A percentile compares a stretch with the other conserved stretches of the same genome.
Evolutionary conservation across 768 basidiomycete genomes (phyloP).

Genomic region (Lactifluus echinatus): DNA sequence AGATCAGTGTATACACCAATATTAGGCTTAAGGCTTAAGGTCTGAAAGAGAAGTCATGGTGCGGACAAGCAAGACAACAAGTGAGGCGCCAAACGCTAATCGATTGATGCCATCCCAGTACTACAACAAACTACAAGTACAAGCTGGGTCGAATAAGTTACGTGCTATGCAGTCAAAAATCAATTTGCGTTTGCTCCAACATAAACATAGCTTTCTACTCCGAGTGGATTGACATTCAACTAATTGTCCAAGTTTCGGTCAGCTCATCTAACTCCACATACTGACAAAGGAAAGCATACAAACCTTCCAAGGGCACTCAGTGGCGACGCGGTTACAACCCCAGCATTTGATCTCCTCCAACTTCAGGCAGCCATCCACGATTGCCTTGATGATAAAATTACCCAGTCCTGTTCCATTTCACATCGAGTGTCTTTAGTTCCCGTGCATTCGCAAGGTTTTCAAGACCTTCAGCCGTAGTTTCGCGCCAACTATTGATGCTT

Average conservation of each 20-base stretch:
- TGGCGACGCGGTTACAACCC: slow-evolving; percentile 44
- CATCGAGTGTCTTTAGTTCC: slow-evolving; percentile 53
- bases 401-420: slow-evolving; percentile 81
- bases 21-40: slow-evolving; percentile 20
- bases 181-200: too few species aligned
- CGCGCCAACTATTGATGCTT: slow-evolving; percentile 73
- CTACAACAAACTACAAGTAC: too few species aligned
- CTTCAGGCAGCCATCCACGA: slow-evolving; percentile 41
- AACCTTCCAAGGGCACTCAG: slow-evolving; percentile 42
- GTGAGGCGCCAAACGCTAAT: too few species aligned
- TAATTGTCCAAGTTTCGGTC: neutral
- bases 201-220: slow-evolving; percentile 18
- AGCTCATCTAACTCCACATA: neutral
- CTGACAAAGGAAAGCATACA: slow-evolving; percentile 9
- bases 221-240: slow-evolving; percentile 25
- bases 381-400: slow-evolving; percentile 69
- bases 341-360: slow-evolving; percentile 43
- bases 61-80: neutral
- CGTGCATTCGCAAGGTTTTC: slow-evolving; percentile 29
- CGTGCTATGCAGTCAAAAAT: too few species aligned
- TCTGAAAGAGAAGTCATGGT: neutral
- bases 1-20: slow-evolving; percentile 21
- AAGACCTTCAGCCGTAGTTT: slow-evolving; percentile 42
- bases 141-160: too few species aligned
- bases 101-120: too few species aligned